Conservation (phyloP, 2,329 filamentous ascomycete species). For the Paraphoma chrysanthemicola region DNA sequence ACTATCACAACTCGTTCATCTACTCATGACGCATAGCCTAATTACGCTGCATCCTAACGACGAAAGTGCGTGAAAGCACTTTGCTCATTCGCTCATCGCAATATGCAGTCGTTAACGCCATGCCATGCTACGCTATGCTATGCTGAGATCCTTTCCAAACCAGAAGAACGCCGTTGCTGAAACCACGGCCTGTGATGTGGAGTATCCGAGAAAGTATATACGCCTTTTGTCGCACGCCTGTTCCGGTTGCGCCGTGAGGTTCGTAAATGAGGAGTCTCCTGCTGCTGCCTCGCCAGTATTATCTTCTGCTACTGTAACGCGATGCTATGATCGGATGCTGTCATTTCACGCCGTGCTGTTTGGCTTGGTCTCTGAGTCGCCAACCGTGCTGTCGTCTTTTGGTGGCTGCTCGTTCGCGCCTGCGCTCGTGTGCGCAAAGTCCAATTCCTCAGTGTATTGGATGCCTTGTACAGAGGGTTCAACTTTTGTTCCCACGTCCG, state of each 20-base stretch:
- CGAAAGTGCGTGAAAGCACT: too few relatives aligned
- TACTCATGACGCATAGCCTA: too few relatives aligned
- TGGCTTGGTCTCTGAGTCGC: background rate
- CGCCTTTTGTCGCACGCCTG: too few relatives aligned
- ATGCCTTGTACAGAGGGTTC: background rate
- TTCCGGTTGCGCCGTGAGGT: too few relatives aligned
- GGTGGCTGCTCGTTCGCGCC: background rate
- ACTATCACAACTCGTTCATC: too few relatives aligned
- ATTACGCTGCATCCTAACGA: too few relatives aligned
- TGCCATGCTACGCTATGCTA: constrained; percentile 1
- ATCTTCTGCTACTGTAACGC: too few relatives aligned
- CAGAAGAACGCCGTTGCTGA: background rate
- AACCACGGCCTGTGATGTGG: background rate
- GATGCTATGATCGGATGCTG: background rate
- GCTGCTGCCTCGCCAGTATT: too few relatives aligned
- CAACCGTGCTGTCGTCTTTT: background rate
- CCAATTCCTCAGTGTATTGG: background rate
- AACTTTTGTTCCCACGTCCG: background rate
- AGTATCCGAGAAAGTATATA: background rate
- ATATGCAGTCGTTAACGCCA: background rate
- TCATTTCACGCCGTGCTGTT: background rate
- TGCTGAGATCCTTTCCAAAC: background rate
- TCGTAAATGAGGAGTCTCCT: too few relatives aligned
- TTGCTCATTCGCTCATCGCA: too few relatives aligned
- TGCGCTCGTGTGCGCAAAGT: background rate